Conservation (phyloP, 2,329 filamentous ascomycete genomes). For the Claviceps monticola region DNA sequence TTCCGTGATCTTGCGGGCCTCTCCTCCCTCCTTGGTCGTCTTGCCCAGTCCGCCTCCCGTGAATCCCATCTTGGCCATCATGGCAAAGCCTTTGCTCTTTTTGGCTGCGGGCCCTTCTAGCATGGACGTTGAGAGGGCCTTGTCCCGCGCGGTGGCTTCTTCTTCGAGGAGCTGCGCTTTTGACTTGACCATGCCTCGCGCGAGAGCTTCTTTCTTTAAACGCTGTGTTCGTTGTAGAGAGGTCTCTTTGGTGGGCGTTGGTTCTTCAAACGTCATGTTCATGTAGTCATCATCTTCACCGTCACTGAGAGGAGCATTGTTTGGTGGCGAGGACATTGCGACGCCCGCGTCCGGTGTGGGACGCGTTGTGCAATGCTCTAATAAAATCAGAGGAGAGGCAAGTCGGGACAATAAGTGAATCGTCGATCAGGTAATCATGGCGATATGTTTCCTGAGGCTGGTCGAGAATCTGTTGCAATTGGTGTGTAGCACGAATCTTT, state of each 20-base stretch:
- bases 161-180: constrained; percentile 72
- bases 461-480: neutral
- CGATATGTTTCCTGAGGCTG: too few relatives aligned
- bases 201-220: constrained; percentile 50
- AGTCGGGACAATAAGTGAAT: neutral
- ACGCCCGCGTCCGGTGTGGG: neutral
- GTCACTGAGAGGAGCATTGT: constrained; percentile 5
- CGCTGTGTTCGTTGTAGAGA: constrained; percentile 41
- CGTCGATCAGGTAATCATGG: too few relatives aligned
- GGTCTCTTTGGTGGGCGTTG: constrained; percentile 38
- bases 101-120: constrained; percentile 42
- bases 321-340: constrained; percentile 1
- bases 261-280: constrained; percentile 78
- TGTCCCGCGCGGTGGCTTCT: constrained; percentile 58
- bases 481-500: neutral
- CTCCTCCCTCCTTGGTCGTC: constrained; percentile 30
- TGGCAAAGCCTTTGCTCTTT: constrained; percentile 75
- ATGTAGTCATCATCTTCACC: constrained; percentile 76
- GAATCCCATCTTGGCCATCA: constrained; percentile 97
- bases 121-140: constrained; percentile 60
- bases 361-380: neutral
- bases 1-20: constrained; percentile 34
- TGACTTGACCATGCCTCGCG: constrained; percentile 55
- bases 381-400: neutral
- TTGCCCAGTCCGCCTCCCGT: constrained; percentile 61